Evolutionary conservation across 345 rosid genomes (phyloP).

Genomic region (Populus ilicifolia): DNA sequence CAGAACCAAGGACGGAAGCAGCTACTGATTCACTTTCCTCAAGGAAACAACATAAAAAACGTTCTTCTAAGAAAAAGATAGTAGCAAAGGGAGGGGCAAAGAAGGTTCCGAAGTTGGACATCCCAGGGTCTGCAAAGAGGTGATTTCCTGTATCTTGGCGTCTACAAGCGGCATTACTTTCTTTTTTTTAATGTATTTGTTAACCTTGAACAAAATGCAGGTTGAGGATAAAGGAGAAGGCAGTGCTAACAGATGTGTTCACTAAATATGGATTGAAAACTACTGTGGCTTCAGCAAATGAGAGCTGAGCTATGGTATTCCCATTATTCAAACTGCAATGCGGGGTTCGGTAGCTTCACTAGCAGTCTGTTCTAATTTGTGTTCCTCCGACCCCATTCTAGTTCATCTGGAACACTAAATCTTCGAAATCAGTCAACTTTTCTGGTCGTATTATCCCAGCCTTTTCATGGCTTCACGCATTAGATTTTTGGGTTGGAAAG

Average conservation of each 20-base stretch:
- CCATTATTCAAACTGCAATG: not conserved
- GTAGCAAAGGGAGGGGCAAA: slow-evolving; percentile 31
- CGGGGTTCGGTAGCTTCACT: not conserved
- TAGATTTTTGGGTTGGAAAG: not conserved
- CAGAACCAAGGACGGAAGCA: slow-evolving; percentile 2
- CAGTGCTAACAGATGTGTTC: slow-evolving; percentile 58
- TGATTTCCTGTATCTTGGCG: slow-evolving; percentile 16
- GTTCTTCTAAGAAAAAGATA: slow-evolving; percentile 29
- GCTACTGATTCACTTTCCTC: slow-evolving; percentile 10
- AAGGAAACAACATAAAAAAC: slow-evolving; percentile 22
- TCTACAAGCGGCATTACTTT: not conserved
- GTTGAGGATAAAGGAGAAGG: slow-evolving; percentile 75
- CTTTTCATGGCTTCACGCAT: not conserved
- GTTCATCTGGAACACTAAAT: not conserved
- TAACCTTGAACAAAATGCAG: slow-evolving; percentile 31
- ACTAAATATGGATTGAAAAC: slow-evolving; percentile 59
- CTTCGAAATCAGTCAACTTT: not conserved
- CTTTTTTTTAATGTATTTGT: not conserved
- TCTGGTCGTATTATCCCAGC: not conserved
- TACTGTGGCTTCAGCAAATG: slow-evolving; percentile 32
- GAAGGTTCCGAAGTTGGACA: slow-evolving; percentile 33
- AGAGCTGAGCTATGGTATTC: slow-evolving; percentile 13
- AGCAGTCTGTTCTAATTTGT: not conserved
- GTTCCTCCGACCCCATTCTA: not conserved
- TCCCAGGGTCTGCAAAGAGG: slow-evolving; percentile 70